Evolutionary conservation across 257 asterid genomes (phyloP).

Genomic region (Jacaranda mimosifolia): DNA sequence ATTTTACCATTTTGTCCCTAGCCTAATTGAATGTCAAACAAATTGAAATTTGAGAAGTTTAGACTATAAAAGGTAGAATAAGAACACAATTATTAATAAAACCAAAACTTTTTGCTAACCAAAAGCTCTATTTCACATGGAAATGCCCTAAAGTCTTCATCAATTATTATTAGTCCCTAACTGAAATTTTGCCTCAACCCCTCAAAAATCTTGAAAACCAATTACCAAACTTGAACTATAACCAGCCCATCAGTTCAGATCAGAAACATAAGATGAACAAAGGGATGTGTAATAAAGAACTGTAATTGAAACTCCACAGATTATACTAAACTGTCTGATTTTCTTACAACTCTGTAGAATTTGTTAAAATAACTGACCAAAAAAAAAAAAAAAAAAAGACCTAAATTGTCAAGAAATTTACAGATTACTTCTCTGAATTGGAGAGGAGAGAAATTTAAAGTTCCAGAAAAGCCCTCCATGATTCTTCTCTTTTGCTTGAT

Average conservation of each 20-base stretch:
- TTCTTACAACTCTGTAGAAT: constrained; percentile 36
- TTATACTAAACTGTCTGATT: constrained; percentile 31
- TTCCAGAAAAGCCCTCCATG: constrained; percentile 37
- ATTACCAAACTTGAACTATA: too few relatives aligned
- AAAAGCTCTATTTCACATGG: too few relatives aligned
- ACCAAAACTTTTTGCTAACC: too few relatives aligned
- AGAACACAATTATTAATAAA: too few relatives aligned
- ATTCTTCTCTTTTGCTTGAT: constrained; percentile 19
- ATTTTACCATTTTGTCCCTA: too few relatives aligned
- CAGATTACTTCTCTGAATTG: constrained; percentile 46
- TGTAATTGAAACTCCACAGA: constrained; percentile 10
- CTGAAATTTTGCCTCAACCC: too few relatives aligned
- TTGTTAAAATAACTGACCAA: constrained; percentile 16
- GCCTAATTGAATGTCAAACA: not conserved
- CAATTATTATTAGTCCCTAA: too few relatives aligned
- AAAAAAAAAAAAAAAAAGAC: constrained; percentile 22
- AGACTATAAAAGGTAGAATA: too few relatives aligned
- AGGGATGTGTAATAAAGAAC: not conserved
- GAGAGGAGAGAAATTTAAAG: constrained; percentile 26
- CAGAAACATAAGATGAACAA: not conserved
- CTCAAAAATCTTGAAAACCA: too few relatives aligned
- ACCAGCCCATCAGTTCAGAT: too few relatives aligned
- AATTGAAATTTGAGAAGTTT: too few relatives aligned
- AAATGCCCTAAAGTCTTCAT: too few relatives aligned
- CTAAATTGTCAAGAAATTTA: constrained; percentile 56